These are phyloP conservation scores for Boletus sensibilis DNA, from an alignment of 768 basidiomycete genomes.

Conservation along the genomic window DNA sequence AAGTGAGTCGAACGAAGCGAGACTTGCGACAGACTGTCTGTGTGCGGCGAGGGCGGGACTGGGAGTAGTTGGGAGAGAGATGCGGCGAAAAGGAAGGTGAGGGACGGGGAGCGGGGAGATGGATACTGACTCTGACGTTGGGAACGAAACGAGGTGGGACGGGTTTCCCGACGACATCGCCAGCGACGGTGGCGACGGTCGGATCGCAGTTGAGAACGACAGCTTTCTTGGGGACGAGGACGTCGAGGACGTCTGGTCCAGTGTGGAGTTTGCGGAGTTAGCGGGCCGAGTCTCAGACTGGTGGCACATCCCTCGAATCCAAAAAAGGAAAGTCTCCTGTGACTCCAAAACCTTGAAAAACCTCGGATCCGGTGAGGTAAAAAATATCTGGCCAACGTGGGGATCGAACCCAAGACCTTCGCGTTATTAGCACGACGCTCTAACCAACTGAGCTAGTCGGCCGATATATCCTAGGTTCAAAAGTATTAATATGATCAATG, in stretches of 20 bases:
- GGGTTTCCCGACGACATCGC: conserved; percentile 19
- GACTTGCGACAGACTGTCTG: conserved; percentile 65
- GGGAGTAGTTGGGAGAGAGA: conserved; percentile 56
- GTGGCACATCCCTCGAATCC: conserved; percentile 19
- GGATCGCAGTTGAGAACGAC: conserved; percentile 8
- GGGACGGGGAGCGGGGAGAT: conserved; percentile 38
- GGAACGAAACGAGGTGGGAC: conserved; percentile 30
- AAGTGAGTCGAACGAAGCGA: conserved; percentile 72
- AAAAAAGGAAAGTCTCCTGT: conserved; percentile 6
- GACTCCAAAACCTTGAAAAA: background rate
- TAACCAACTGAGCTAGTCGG: conserved; percentile 37
- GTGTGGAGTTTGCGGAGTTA: conserved; percentile 5
- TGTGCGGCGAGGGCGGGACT: conserved; percentile 40
- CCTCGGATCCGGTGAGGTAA: background rate
- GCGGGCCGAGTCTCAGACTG: conserved; percentile 25
- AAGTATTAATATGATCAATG: too few relatives aligned
- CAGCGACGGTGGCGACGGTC: conserved; percentile 11
- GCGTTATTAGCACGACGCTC: conserved; percentile 37
- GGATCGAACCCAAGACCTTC: conserved; percentile 75
- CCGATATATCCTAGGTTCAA: background rate
- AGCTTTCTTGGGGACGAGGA: background rate
- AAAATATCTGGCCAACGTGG: conserved; percentile 58
- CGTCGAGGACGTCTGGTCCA: background rate
- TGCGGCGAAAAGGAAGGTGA: conserved; percentile 61
- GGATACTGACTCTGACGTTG: conserved; percentile 29